Conservation (phyloP, 164 flowering plant genomes). For the Nelumbo lutea region DNA sequence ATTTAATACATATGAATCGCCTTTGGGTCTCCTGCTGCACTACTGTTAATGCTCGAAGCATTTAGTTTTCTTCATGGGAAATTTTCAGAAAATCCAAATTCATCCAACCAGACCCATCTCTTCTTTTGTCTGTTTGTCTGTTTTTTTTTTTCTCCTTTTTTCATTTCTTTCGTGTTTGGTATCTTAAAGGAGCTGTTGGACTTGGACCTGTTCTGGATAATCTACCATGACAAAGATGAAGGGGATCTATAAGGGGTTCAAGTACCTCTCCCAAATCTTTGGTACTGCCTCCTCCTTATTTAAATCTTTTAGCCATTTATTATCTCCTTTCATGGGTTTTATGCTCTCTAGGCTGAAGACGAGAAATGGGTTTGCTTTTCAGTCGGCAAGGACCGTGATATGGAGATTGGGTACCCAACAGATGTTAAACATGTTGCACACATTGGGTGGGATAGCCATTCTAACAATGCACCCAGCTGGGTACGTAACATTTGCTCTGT, state of each 20-base stretch:
- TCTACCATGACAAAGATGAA: conserved; percentile 49
- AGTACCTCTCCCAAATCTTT: conserved; percentile 55
- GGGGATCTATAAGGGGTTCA: conserved; percentile 62
- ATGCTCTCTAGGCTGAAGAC: not conserved
- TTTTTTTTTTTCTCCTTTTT: not conserved
- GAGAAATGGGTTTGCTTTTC: conserved; percentile 12
- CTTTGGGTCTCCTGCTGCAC: too few relatives aligned
- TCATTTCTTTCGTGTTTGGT: too few relatives aligned
- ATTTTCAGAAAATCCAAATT: too few relatives aligned
- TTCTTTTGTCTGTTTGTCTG: not conserved
- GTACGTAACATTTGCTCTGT: conserved; percentile 22
- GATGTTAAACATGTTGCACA: conserved; percentile 81
- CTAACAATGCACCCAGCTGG: conserved; percentile 56
- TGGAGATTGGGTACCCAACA: conserved; percentile 79
- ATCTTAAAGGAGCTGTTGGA: not conserved
- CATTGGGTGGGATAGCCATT: conserved; percentile 57
- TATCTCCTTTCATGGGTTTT: not conserved
- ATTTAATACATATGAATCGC: too few relatives aligned
- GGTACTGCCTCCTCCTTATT: conserved; percentile 29
- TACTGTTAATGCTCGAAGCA: too few relatives aligned
- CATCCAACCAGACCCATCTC: not conserved
- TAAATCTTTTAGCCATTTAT: not conserved
- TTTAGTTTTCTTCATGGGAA: too few relatives aligned
- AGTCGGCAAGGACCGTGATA: conserved; percentile 64
- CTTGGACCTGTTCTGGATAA: not conserved